A percentile compares a stretch with the other conserved stretches of the same genome.
Evolutionary conservation across 2,329 filamentous ascomycete genomes (phyloP).

Genomic region (Talaromyces pinophilus): DNA sequence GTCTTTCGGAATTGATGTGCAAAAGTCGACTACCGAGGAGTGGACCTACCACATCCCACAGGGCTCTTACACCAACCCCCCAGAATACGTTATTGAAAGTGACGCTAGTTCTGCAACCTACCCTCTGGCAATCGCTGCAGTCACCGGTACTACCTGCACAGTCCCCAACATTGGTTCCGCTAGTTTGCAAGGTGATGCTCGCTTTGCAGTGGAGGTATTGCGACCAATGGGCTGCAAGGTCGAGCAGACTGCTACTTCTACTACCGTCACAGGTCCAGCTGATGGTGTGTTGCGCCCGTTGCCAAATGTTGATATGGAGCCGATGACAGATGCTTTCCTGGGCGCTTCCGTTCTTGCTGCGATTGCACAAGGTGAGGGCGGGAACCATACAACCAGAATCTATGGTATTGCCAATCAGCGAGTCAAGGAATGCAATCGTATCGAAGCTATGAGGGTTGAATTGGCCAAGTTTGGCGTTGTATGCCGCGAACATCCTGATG

Average conservation of each 20-base stretch:
- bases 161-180: conserved; percentile 92
- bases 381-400: conserved; percentile 71
- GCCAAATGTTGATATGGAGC: conserved; percentile 90
- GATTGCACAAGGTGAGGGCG: conserved; percentile 70
- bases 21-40: conserved; percentile 72
- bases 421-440: conserved; percentile 97
- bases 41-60: conserved; percentile 94
- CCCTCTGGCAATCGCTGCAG: conserved; percentile 87
- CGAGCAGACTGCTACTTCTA: conserved; percentile 78
- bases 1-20: conserved; percentile 80
- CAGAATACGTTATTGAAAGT: conserved; percentile 88
- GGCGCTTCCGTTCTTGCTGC: conserved; percentile 92
- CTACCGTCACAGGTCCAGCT: conserved; percentile 87
- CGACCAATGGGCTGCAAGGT: conserved; percentile 92
- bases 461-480: conserved; percentile 88
- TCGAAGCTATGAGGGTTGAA: conserved; percentile 91
- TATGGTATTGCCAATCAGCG: conserved; percentile 95
- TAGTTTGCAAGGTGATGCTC: conserved; percentile 91
- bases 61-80: conserved; percentile 77
- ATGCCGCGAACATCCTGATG: conserved; percentile 87
- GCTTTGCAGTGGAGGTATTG: conserved; percentile 87
- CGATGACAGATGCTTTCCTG: conserved; percentile 98
- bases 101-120: conserved; percentile 98
- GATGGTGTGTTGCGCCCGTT: conserved; percentile 72
- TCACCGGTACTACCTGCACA: conserved; percentile 93